Percentiles rank a stretch among this genome's conserved stretches.
These are phyloP conservation scores for Aspergillus costaricaensis DNA, from an alignment of 2,329 filamentous ascomycete genomes.

Conservation along the genomic window DNA sequence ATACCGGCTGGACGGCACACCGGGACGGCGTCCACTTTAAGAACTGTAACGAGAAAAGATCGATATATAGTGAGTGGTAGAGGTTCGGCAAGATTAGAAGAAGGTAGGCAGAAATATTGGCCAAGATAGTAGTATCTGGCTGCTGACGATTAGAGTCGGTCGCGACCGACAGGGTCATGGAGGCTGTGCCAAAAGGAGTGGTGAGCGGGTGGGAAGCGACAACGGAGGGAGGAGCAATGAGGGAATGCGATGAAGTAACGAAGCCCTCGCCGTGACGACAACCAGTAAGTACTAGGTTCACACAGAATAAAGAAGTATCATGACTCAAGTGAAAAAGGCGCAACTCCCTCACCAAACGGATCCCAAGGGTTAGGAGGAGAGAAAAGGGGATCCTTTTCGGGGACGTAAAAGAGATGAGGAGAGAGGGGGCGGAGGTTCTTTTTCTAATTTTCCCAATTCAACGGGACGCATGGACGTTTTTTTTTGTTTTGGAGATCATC, in stretches of 20 bases:
- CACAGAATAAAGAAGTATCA: background rate
- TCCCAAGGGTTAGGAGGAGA: background rate
- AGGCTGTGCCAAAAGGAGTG: conserved; percentile 14
- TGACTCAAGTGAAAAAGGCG: background rate
- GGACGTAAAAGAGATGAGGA: background rate
- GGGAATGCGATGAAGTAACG: conserved; percentile 2
- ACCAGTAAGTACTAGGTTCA: background rate
- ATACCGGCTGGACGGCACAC: background rate
- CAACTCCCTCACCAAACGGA: background rate
- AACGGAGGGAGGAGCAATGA: background rate
- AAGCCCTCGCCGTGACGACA: background rate
- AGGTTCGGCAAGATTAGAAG: conserved; percentile 7
- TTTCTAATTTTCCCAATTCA: conserved; percentile 8
- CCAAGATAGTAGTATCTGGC: conserved; percentile 9
- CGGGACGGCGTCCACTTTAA: background rate
- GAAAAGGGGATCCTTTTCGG: conserved; percentile 5
- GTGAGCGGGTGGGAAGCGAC: conserved; percentile 8
- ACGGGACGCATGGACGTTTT: conserved; percentile 16
- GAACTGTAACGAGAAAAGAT: conserved; percentile 3
- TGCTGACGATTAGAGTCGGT: background rate
- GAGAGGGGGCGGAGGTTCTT: conserved; percentile 2
- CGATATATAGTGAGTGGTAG: conserved; percentile 20
- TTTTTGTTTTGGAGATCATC: conserved; percentile 11
- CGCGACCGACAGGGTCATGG: conserved; percentile 8
- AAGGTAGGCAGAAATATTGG: conserved; percentile 19